These are phyloP conservation scores for Oryza glumipatula DNA, from an alignment of 176 grass and related monocot genomes.

Conservation along the genomic window DNA sequence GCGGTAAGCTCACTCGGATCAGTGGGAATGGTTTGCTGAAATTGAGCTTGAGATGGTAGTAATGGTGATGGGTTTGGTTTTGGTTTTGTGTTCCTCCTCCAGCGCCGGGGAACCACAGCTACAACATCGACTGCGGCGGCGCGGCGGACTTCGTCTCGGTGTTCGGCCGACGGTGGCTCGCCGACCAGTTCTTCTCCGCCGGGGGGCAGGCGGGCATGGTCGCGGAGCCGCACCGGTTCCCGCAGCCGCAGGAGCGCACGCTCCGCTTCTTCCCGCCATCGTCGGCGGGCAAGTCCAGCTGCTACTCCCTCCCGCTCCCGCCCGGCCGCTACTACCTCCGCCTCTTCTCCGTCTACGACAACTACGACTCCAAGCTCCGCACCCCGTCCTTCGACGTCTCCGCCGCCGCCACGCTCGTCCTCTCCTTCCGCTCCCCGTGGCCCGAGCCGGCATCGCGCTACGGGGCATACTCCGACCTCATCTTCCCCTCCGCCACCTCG, in stretches of 20 bases:
- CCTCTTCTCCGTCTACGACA: slow-evolving; percentile 97
- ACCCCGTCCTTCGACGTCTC: slow-evolving; percentile 94
- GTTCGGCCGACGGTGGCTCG: slow-evolving; percentile 79
- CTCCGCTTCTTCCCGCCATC: slow-evolving; percentile 94
- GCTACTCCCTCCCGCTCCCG: slow-evolving; percentile 81
- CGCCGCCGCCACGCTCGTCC: slow-evolving; percentile 84
- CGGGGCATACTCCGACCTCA: slow-evolving; percentile 95
- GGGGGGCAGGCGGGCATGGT: slow-evolving; percentile 69
- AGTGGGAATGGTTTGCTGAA: neutral
- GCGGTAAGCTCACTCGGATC: slow-evolving; percentile 46
- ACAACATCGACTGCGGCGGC: slow-evolving; percentile 98
- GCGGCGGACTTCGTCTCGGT: slow-evolving; percentile 74
- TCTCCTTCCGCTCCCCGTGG: slow-evolving; percentile 91
- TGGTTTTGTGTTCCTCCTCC: neutral
- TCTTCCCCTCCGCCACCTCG: slow-evolving; percentile 59
- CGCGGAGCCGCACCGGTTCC: slow-evolving; percentile 91
- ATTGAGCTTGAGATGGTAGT: neutral
- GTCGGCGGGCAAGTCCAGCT: slow-evolving; percentile 81
- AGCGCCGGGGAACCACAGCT: slow-evolving; percentile 64
- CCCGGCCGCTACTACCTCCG: slow-evolving; percentile 93
- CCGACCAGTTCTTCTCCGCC: slow-evolving; percentile 80
- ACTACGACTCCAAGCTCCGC: slow-evolving; percentile 90
- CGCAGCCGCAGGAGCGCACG: slow-evolving; percentile 79
- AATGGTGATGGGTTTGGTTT: neutral
- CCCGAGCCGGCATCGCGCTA: slow-evolving; percentile 79